phyloP scores from a whole-genome alignment of 2,329 filamentous ascomycete genomes.

The Cladobotryum protrusum region DNA sequence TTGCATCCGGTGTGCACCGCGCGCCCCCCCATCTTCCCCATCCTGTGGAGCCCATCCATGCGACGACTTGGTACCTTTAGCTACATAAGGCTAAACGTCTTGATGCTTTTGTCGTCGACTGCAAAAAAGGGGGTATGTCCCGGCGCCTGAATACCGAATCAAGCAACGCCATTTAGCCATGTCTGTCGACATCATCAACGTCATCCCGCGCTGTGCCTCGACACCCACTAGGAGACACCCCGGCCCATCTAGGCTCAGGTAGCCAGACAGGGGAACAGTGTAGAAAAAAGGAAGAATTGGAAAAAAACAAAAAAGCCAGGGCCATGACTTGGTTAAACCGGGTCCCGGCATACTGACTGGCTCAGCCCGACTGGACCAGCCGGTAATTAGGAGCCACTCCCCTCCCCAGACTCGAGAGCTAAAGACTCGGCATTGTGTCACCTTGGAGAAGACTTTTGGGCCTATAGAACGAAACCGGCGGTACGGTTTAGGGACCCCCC shows the following conservation, averaged over 20 bases:
- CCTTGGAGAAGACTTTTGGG: background rate
- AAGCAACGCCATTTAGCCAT: background rate
- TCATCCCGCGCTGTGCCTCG: slow-evolving; percentile 9
- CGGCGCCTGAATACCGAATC: slow-evolving; percentile 2
- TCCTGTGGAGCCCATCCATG: too few species aligned
- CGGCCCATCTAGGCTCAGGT: slow-evolving; percentile 1
- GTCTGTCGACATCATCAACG: slow-evolving; percentile 6
- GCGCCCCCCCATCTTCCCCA: too few species aligned
- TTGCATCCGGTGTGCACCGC: too few species aligned
- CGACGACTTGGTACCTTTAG: background rate
- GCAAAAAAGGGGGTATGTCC: slow-evolving; percentile 5
- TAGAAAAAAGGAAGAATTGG: slow-evolving; percentile 7
- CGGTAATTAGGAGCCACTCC: slow-evolving; percentile 7
- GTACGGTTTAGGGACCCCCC: slow-evolving; percentile 1
- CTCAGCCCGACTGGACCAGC: slow-evolving; percentile 8
- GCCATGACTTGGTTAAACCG: background rate
- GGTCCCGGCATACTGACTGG: slow-evolving; percentile 6
- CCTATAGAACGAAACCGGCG: background rate
- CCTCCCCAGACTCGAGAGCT: background rate
- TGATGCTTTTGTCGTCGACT: background rate
- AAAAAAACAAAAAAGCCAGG: slow-evolving; percentile 2
- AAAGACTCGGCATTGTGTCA: slow-evolving; percentile 1
- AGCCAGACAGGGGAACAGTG: slow-evolving; percentile 4
- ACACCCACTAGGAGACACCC: background rate
- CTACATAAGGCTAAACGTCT: too few species aligned